Evolutionary conservation across 208 protist species (phyloP).

Genomic region (Acanthamoeba lenticulata): DNA sequence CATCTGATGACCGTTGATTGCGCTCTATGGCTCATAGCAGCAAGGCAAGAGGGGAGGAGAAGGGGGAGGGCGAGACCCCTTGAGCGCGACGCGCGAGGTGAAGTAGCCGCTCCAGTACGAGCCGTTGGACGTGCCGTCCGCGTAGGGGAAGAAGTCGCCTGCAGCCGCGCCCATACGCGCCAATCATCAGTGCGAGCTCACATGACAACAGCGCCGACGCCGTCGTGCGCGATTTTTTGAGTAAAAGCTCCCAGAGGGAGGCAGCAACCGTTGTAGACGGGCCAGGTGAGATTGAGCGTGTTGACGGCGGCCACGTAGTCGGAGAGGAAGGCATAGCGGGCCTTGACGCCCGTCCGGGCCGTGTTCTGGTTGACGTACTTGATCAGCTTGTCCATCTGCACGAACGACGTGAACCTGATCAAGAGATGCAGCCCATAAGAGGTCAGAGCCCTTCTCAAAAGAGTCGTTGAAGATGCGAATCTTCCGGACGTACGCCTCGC

Average conservation of each 20-base stretch:
- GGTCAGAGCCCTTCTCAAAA: not conserved
- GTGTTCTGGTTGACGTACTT: constrained; percentile 73
- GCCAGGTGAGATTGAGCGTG: not conserved
- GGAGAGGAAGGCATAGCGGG: constrained; percentile 72
- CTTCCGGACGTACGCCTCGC: constrained; percentile 72
- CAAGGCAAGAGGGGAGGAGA: too few species aligned
- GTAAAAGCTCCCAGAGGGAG: not conserved
- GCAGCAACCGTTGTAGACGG: not conserved
- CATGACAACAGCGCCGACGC: too few species aligned
- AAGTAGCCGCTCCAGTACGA: constrained; percentile 77
- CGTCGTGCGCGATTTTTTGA: too few species aligned
- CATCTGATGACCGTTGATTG: too few species aligned
- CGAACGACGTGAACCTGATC: not conserved
- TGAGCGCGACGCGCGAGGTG: constrained; percentile 43
- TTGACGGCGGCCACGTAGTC: constrained; percentile 76
- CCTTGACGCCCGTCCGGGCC: constrained; percentile 56
- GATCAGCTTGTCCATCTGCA: constrained; percentile 76
- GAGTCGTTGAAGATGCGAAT: not conserved
- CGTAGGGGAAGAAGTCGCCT: constrained; percentile 77
- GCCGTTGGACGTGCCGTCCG: constrained; percentile 14
- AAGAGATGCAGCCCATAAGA: not conserved
- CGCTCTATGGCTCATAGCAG: too few species aligned
- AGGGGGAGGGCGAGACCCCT: not conserved
- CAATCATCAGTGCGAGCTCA: too few species aligned
- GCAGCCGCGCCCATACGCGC: too few species aligned